Evolutionary conservation across 106 monocot genomes (phyloP).

Genomic region (Phalaenopsis equestris): DNA sequence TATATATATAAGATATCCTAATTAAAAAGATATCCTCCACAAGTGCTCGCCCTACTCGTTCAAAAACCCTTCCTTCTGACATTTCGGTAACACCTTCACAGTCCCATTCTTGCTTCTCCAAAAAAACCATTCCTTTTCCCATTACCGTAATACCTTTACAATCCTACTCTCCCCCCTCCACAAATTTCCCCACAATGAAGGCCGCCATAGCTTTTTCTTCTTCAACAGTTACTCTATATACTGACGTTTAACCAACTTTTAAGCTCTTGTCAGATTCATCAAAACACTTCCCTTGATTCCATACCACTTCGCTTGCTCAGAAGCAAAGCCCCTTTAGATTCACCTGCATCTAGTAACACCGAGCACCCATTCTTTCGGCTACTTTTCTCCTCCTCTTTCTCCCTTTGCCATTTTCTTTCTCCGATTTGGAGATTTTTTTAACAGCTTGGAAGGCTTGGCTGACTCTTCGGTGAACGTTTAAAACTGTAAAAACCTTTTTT

Average conservation of each 20-base stretch:
- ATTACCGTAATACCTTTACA: neutral
- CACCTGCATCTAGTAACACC: neutral
- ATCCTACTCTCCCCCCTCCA: neutral
- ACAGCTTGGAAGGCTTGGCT: neutral
- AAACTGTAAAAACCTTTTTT: neutral
- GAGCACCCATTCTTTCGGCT: neutral
- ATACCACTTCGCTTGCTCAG: neutral
- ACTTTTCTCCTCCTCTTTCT: neutral
- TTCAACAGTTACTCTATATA: neutral
- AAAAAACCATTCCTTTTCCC: neutral
- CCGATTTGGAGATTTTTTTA: neutral
- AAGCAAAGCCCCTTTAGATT: neutral
- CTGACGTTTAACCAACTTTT: too few relatives aligned
- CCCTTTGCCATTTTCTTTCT: neutral
- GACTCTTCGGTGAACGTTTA: neutral
- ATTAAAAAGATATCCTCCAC: too few relatives aligned
- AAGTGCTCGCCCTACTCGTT: too few relatives aligned
- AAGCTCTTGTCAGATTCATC: too few relatives aligned
- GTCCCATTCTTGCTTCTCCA: neutral
- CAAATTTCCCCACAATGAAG: neutral
- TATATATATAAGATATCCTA: too few relatives aligned
- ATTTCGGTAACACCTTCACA: neutral
- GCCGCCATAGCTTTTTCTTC: neutral
- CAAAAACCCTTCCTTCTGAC: too few relatives aligned
- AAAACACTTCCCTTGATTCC: neutral